Base-by-base conservation (phyloP, 495 filamentous ascomycete species). In the Hyphodiscus hymeniophilus region DNA sequence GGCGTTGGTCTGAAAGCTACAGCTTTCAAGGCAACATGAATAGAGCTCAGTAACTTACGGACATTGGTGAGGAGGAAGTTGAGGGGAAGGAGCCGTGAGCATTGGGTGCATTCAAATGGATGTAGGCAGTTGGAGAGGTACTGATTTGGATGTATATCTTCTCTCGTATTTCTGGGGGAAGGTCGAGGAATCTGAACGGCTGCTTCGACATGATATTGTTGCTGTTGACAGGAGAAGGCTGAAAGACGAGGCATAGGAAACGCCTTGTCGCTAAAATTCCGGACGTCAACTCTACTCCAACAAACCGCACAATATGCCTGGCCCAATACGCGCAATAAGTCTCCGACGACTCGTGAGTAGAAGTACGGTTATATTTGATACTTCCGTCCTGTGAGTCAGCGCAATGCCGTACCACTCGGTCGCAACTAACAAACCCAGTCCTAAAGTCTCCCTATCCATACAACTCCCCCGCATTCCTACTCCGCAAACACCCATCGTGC, bases 121-220 rank as follows among this genome's bases (percentile, higher is more conserved):
- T 10, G 23, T 45, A 28, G 38, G 17, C 32, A 18, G 21, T 26
- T 15, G 42, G 22, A 16, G 41, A 34, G 7, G 33, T 10, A 46
- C 32, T 20, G 20, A 52, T 22, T n/a, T 35, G 20, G 12, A 42
- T 24, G 34, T 60, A 60, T n/a, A 60, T 50, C 26, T 52, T 55
- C 17, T 51, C 18, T 0, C 57, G 46, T 8, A 60, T 48, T 21
- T 60, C 57, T 7, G 57, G 51, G 13, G 54, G 50, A 13, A 60
- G 51, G 22, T 57, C 54, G 7, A 60, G 57, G 24, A 60, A 57
- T 28, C 26, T 38, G 18, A 2, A 16, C 17, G 13, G 18, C 17
- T 11, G 12, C n/a, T 1, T 38, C 1, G 34, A 38, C 2, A 16
- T 20, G 34, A 38, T 38, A 8, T 20, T 20, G 34, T 38, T 6